Evolutionary conservation across 352 stramenopile genomes (phyloP).

Genomic region (Phytophthora boehmeriae): DNA sequence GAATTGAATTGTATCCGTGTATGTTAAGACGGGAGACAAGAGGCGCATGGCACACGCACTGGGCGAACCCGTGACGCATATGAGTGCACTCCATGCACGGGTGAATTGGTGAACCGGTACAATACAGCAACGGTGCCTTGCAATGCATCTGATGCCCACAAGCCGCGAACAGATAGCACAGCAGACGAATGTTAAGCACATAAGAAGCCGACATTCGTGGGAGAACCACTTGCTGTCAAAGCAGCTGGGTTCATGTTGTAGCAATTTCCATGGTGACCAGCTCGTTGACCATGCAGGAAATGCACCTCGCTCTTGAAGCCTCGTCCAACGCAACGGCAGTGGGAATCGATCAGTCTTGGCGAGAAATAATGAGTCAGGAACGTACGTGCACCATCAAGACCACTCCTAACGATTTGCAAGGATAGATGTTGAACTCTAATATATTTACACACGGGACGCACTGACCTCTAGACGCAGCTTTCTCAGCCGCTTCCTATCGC

Average conservation of each 20-base stretch:
- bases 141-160: conserved; percentile 2
- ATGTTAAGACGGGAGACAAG: conserved; percentile 14
- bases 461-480: conserved; percentile 19
- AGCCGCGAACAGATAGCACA: conserved; percentile 17
- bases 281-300: too few species aligned
- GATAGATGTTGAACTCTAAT: conserved; percentile 24
- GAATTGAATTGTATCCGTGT: conserved; percentile 28
- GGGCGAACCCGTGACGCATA: conserved; percentile 8
- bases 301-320: background rate
- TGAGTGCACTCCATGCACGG: conserved; percentile 11
- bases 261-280: conserved; percentile 9
- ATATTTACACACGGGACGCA: conserved; percentile 16
- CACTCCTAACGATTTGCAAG: conserved; percentile 18
- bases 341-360: too few species aligned
- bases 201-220: conserved; percentile 18
- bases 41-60: background rate
- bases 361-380: background rate
- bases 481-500: conserved; percentile 13
- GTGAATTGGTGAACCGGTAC: conserved; percentile 9
- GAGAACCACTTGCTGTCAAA: conserved; percentile 21
- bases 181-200: conserved; percentile 24
- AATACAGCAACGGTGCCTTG: conserved; percentile 9
- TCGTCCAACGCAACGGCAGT: background rate
- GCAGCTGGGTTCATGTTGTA: conserved; percentile 15
- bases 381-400: too few species aligned